A percentile compares a stretch with the other conserved stretches of the same genome.
Evolutionary conservation across 306 rosid genomes (phyloP).

Genomic region (Ochetophila trinervis): DNA sequence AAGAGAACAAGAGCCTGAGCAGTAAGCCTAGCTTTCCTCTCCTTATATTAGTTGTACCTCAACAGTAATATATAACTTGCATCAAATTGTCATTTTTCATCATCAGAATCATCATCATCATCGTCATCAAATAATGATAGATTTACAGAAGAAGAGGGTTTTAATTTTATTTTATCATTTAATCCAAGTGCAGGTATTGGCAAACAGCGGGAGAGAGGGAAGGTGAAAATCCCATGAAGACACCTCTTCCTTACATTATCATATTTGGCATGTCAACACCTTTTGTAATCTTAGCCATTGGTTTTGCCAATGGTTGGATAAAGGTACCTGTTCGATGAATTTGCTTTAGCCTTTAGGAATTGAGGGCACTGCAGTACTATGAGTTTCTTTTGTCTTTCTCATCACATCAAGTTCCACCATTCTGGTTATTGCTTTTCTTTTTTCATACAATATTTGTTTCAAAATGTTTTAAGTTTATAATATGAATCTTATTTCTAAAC

Average conservation of each 20-base stretch:
- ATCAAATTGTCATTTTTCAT: too few relatives aligned
- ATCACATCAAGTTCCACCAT: slow-evolving; percentile 5
- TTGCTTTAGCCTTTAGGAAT: background rate
- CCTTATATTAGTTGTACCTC: too few relatives aligned
- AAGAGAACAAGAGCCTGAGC: slow-evolving; percentile 90
- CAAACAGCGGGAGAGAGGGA: slow-evolving; percentile 95
- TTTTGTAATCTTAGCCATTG: slow-evolving; percentile 96
- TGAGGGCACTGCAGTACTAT: too few relatives aligned
- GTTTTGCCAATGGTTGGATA: slow-evolving; percentile 94
- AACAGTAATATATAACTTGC: too few relatives aligned
- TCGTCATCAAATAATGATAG: too few relatives aligned
- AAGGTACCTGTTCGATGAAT: slow-evolving; percentile 80
- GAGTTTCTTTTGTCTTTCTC: background rate
- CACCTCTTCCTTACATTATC: slow-evolving; percentile 94
- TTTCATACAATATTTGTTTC: background rate
- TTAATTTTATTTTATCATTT: too few relatives aligned
- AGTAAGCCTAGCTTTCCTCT: slow-evolving; percentile 37
- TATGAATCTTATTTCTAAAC: background rate
- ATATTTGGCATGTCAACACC: slow-evolving; percentile 98
- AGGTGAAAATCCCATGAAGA: slow-evolving; percentile 97
- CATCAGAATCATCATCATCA: too few relatives aligned
- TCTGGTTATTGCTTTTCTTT: slow-evolving; percentile 7
- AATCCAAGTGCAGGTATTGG: slow-evolving; percentile 63
- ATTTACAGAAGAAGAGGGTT: too few relatives aligned
- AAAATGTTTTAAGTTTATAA: slow-evolving; percentile 18